Conservation (phyloP, 2,329 filamentous ascomycete species). For the Nemania sp. region DNA sequence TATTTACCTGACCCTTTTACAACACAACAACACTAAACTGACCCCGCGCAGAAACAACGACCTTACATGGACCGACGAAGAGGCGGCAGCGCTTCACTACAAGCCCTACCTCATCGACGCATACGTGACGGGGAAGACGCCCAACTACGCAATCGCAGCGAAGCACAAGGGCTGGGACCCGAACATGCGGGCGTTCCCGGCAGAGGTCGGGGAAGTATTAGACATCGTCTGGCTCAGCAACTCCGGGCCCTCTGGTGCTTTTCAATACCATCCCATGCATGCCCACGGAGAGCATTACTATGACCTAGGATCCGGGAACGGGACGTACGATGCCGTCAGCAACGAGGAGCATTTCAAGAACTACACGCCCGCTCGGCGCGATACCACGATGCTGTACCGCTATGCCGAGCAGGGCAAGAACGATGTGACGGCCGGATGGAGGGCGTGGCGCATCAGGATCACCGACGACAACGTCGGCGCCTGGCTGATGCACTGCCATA, state of each 20-base stretch:
- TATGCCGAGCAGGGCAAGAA: constrained; percentile 49
- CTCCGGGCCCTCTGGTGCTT: constrained; percentile 41
- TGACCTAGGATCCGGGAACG: constrained; percentile 57
- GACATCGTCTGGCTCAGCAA: constrained; percentile 56
- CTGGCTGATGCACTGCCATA: constrained; percentile 67
- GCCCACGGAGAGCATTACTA: constrained; percentile 57
- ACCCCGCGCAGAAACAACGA: constrained; percentile 42
- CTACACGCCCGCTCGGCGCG: constrained; percentile 45
- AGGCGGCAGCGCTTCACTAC: constrained; percentile 29
- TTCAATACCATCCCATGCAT: constrained; percentile 58
- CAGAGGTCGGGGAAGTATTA: constrained; percentile 58
- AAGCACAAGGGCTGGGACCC: constrained; percentile 59
- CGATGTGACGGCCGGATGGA: constrained; percentile 56
- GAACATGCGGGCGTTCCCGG: constrained; percentile 52
- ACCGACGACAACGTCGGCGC: constrained; percentile 54
- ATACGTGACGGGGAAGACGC: constrained; percentile 54
- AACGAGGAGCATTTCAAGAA: constrained; percentile 49
- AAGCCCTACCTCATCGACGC: constrained; percentile 56
- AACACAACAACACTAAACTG: not conserved
- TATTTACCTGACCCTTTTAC: not conserved
- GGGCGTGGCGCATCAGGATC: constrained; percentile 59
- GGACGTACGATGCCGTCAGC: constrained; percentile 52
- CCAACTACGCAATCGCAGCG: constrained; percentile 55
- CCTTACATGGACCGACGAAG: constrained; percentile 48
- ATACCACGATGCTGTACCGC: constrained; percentile 59